phyloP scores from a whole-genome alignment of 106 monocot species.

The Hemerocallis citrina region DNA sequence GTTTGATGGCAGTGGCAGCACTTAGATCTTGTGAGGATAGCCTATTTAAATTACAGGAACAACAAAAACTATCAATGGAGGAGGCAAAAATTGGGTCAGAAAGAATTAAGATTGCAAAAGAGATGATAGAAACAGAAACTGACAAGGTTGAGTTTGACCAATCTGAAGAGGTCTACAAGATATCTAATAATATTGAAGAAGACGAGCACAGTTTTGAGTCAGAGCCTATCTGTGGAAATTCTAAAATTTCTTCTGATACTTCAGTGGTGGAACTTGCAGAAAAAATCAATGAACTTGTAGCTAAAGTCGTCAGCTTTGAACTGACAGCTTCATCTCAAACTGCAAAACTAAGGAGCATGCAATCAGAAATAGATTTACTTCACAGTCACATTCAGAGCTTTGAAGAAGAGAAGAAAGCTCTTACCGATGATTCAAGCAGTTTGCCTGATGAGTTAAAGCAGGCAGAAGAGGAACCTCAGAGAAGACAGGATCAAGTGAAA shows the following conservation, averaged over 20 bases:
- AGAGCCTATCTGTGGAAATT: slow-evolving; percentile 5
- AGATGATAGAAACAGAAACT: slow-evolving; percentile 28
- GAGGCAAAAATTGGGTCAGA: slow-evolving; percentile 13
- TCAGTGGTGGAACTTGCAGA: slow-evolving; percentile 27
- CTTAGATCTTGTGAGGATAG: slow-evolving; percentile 41
- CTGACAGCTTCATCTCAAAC: slow-evolving; percentile 14
- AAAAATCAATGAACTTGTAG: slow-evolving; percentile 25
- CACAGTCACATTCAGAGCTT: slow-evolving; percentile 12
- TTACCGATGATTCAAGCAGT: slow-evolving; percentile 12
- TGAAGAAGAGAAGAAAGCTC: slow-evolving; percentile 18
- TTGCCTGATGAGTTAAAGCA: slow-evolving; percentile 10
- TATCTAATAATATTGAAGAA: slow-evolving; percentile 12
- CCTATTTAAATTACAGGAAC: slow-evolving; percentile 27
- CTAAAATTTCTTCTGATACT: slow-evolving; percentile 11
- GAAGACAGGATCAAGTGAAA: slow-evolving; percentile 11
- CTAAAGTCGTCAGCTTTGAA: slow-evolving; percentile 24
- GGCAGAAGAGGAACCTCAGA: slow-evolving; percentile 15
- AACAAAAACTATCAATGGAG: slow-evolving; percentile 17
- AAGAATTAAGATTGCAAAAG: slow-evolving; percentile 23
- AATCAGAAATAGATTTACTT: slow-evolving; percentile 18
- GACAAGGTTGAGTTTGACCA: slow-evolving; percentile 5
- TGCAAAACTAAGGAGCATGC: slow-evolving; percentile 15
- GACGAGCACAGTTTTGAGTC: neutral
- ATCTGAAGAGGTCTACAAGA: slow-evolving; percentile 5
- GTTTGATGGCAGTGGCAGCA: slow-evolving; percentile 36